A percentile compares a stretch with the other conserved stretches of the same genome.
Conservation (phyloP, 2,329 filamentous ascomycete species). For the Aspergillus fumigatus region DNA sequence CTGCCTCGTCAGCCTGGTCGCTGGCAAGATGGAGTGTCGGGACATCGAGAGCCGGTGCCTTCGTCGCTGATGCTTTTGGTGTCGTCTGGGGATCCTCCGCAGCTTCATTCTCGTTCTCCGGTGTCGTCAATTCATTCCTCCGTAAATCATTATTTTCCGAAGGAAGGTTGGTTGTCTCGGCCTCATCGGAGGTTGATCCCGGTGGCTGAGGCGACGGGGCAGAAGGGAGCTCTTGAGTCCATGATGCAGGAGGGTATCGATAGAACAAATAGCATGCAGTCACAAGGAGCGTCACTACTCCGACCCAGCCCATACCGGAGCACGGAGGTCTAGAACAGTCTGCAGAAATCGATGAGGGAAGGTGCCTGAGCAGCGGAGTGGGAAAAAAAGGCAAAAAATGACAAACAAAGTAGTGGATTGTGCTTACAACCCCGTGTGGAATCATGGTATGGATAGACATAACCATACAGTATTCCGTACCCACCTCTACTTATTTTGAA, state of each 20-base stretch:
- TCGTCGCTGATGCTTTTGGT: slow-evolving; percentile 32
- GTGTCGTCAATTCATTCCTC: slow-evolving; percentile 5
- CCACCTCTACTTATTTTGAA: too few species aligned
- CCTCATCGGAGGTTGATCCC: slow-evolving; percentile 16
- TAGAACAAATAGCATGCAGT: slow-evolving; percentile 39
- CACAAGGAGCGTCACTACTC: slow-evolving; percentile 35
- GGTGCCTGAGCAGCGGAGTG: background rate
- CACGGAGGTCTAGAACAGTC: background rate
- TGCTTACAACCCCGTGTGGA: background rate
- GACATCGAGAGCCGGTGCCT: slow-evolving; percentile 21
- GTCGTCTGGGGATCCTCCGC: slow-evolving; percentile 29
- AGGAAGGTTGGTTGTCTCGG: slow-evolving; percentile 5
- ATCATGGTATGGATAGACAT: background rate
- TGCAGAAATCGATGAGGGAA: background rate
- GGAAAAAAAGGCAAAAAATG: background rate
- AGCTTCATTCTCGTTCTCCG: slow-evolving; percentile 9
- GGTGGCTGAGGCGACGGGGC: slow-evolving; percentile 8
- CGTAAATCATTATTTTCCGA: slow-evolving; percentile 7
- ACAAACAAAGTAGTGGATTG: background rate
- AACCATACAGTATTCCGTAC: too few species aligned
- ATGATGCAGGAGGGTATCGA: slow-evolving; percentile 33
- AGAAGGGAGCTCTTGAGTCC: slow-evolving; percentile 20
- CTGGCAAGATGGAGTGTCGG: slow-evolving; percentile 31
- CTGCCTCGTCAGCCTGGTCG: slow-evolving; percentile 9
- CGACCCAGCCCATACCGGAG: slow-evolving; percentile 39